Evolutionary conservation across 1,139 yeast species (phyloP), one percentile per base, ranked within the genome.

Genomic region (Nematodospora anomalae): DNA sequence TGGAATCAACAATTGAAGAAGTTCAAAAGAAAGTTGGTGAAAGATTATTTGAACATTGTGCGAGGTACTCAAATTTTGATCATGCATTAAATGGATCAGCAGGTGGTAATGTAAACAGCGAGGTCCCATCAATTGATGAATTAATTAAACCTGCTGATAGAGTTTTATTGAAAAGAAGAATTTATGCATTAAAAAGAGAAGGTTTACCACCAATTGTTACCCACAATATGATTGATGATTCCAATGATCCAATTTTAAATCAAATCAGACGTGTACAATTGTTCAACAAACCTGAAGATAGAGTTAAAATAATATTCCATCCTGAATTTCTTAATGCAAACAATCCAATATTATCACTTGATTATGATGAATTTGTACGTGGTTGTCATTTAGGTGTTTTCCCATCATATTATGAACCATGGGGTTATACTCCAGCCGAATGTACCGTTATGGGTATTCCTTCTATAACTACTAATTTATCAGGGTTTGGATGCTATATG

Each of bases 361-460:
- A 92, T 62, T 92, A 92, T 59, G 98, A 92, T 56, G 98, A 92
- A 60, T 92, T 92, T 63, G 98, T 92, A 26, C 80, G 98, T 53
- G 98, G 98, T 44, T 90, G 97, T 62, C 97, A 92, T 63, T 71
- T 92, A 67, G 98, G 98, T 60, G 96, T 92, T 35, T 92, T 92
- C 82, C 98, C 98, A 35, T 88, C 97, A 0, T 92, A 92, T 65
- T 92, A 92, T 57, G 98, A 92, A 64, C 98, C 98, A 5, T 92
- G 98, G 98, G 98, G 98, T 25, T 92, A 92, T 64, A 92, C 98
- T 4, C 98, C 98, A 8, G 97, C 97, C 8, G 98, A 92, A 61
- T 92, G 98, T 71, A 92, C 98, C 1, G 98, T 92, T 25, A 92
- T 92, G 98, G 98, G 98, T 43, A 95, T 92, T 40, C 98, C 98